Evolutionary conservation across 1,284 basidiomycete species (phyloP), one percentile per base, ranked within the genome.

Genomic region (Singerocomus rubriflavus): DNA sequence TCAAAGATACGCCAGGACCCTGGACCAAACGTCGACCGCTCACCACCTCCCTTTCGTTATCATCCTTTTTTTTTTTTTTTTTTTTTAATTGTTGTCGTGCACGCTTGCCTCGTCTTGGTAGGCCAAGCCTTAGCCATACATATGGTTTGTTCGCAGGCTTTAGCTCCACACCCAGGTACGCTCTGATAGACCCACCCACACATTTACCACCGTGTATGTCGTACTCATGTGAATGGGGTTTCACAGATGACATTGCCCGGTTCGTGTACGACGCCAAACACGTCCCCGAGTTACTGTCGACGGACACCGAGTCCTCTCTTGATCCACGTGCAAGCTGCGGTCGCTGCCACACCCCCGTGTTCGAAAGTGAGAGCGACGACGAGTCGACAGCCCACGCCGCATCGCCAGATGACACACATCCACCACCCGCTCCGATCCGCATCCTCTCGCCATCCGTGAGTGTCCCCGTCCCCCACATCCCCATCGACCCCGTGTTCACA

Each of bases 131-230:
- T 34, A 38, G 21, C 7, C 42, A 30, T 8, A 38, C 30, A 13
- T 5, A 62, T 64, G 63, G 55, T 4, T 17, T 47, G n/a, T 40
- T 44, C 62, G 6, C 49, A 55, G 43, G 45, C 27, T 45, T 43
- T 27, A 32, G 48, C 32, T 21, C 47, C 27, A 39, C 43, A 31
- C 8, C 38, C 32, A 55, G 60, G 60, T 62, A 30, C 25, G 64
- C 44, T 25, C n/a, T 13, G 16, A 39, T 25, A 9, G 11, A 35
- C 35, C 13, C n/a, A n/a, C n/a, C n/a, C n/a, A n/a, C n/a, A n/a
- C n/a, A n/a, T n/a, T n/a, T n/a, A n/a, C n/a, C n/a, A n/a, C n/a
- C n/a, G n/a, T n/a, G n/a, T n/a, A n/a, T n/a, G n/a, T n/a, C n/a
- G n/a, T n/a, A n/a, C n/a, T n/a, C n/a, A n/a, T n/a, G n/a, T n/a